Conservation (phyloP, 805 yeast species). For the Kluyveromyces wickerhamii region DNA sequence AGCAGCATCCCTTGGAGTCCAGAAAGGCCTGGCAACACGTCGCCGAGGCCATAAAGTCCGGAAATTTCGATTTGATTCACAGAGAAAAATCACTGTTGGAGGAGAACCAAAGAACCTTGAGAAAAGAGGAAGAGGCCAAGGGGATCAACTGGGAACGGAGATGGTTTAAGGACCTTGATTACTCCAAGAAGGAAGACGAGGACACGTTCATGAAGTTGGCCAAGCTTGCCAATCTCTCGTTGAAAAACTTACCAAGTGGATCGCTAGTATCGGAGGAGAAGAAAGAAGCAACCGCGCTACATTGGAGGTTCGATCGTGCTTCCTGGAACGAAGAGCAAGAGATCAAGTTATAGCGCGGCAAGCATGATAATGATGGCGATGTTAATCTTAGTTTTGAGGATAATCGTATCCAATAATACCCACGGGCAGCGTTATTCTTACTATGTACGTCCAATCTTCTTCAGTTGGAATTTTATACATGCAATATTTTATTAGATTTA, state of each 20-base stretch:
- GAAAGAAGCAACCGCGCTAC: slow-evolving; percentile 35
- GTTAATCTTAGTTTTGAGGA: no score
- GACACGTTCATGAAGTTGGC: slow-evolving; percentile 37
- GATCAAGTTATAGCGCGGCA: slow-evolving; percentile 40
- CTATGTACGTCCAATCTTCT: no score
- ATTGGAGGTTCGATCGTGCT: slow-evolving; percentile 61
- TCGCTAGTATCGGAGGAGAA: slow-evolving; percentile 46
- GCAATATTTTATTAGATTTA: no score
- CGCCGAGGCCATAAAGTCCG: slow-evolving; percentile 72
- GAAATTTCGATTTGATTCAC: slow-evolving; percentile 70
- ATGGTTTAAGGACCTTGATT: slow-evolving; percentile 62
- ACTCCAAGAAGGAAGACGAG: slow-evolving; percentile 21
- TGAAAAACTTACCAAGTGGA: slow-evolving; percentile 63
- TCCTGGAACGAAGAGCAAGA: slow-evolving; percentile 56
- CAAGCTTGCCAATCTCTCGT: slow-evolving; percentile 47
- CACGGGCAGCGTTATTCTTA: no score
- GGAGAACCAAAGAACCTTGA: slow-evolving; percentile 73
- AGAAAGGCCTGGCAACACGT: slow-evolving; percentile 88
- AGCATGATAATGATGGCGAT: no score
- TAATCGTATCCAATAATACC: no score
- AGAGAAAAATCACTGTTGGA: slow-evolving; percentile 72
- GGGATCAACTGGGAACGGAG: slow-evolving; percentile 68
- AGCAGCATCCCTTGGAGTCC: slow-evolving; percentile 75
- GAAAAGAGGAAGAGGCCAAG: slow-evolving; percentile 60
- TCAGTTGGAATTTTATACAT: no score